Conservation (phyloP, 1,284 basidiomycete species). For the Porodaedalea pini region DNA sequence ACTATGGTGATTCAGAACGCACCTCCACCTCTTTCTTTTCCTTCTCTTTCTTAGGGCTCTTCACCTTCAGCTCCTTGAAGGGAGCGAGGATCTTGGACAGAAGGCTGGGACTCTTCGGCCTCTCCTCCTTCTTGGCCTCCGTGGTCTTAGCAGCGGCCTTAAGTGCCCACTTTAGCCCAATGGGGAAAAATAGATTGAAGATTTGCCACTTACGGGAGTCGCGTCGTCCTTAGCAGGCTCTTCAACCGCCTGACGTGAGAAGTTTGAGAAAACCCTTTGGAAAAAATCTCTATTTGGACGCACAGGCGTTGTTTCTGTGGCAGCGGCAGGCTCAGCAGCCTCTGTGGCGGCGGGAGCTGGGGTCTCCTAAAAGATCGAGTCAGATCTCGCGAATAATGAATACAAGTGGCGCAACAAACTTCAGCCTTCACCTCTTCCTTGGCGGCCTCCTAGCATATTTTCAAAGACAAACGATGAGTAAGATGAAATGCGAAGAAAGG, state of each 20-base stretch:
- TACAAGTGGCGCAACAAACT: conserved; percentile 11
- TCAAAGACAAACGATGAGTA: conserved; percentile 9
- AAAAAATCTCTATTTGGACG: conserved; percentile 27
- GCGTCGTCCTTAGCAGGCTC: conserved; percentile 45
- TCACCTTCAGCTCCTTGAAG: conserved; percentile 58
- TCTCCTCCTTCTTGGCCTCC: conserved; percentile 60
- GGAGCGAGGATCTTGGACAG: conserved; percentile 69
- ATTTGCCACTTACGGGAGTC: conserved; percentile 50
- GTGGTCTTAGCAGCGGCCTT: conserved; percentile 12
- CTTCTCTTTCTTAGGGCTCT: conserved; percentile 43
- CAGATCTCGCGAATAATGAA: background rate
- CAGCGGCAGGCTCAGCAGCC: conserved; percentile 37
- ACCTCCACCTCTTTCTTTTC: conserved; percentile 66
- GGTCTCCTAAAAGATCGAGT: conserved; percentile 29
- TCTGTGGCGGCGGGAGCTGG: conserved; percentile 30
- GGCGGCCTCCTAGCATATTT: conserved; percentile 41
- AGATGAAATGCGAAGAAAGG: conserved; percentile 23
- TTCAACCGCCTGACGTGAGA: conserved; percentile 23
- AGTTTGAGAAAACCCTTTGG: conserved; percentile 30
- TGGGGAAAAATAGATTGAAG: conserved; percentile 18
- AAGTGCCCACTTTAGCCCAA: background rate
- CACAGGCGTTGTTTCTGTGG: conserved; percentile 63
- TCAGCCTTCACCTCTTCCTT: conserved; percentile 35
- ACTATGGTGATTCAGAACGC: conserved; percentile 32
- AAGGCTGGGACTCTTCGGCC: conserved; percentile 72